phyloP scores from a whole-genome alignment of 2,329 filamentous ascomycete genomes.

The Penicillium thymicola region DNA sequence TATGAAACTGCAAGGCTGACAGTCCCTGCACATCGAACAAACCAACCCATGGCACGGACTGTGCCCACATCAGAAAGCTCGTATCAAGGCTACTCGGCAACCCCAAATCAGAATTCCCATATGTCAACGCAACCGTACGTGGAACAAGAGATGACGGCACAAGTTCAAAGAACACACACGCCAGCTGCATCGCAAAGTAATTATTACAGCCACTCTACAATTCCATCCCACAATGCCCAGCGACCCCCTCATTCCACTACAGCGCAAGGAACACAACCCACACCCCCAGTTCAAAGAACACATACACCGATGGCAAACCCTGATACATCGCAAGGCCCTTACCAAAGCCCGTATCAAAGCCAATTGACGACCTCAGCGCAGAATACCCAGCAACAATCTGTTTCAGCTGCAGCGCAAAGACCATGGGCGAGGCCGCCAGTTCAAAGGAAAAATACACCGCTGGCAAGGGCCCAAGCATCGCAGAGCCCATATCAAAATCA shows the following conservation, averaged over 20 bases:
- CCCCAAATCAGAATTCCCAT: neutral
- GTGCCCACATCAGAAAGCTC: neutral
- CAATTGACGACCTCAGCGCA: neutral
- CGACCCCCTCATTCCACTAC: neutral
- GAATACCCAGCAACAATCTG: neutral
- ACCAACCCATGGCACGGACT: neutral
- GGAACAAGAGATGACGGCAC: neutral
- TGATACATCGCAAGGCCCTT: neutral
- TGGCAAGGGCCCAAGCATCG: neutral
- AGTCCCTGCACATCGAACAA: neutral
- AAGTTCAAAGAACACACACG: neutral
- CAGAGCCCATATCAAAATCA: neutral
- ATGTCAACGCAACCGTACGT: neutral
- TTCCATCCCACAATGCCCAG: neutral
- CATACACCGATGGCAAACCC: neutral
- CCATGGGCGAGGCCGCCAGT: neutral
- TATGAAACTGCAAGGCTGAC: neutral
- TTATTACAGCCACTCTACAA: neutral
- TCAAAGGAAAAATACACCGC: neutral
- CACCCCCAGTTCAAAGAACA: neutral
- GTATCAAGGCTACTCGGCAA: neutral
- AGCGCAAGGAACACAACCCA: neutral
- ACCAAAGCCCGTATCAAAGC: neutral
- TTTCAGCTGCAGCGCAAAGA: neutral
- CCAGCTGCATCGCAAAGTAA: neutral